These are phyloP conservation scores for Xylaria bambusicola DNA, from an alignment of 495 filamentous ascomycete species.

Conservation along the genomic window DNA sequence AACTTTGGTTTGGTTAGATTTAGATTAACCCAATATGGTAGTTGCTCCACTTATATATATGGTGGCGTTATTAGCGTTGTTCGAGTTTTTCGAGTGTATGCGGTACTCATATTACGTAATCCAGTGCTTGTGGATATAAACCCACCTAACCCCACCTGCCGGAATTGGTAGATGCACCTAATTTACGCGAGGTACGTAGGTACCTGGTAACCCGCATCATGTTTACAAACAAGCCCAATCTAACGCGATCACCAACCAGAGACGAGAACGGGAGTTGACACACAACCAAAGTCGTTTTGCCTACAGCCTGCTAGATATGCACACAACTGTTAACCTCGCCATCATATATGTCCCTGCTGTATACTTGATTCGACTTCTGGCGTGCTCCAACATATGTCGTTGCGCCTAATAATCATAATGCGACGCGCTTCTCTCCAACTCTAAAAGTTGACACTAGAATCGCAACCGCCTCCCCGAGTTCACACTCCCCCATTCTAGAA, in stretches of 20 bases:
- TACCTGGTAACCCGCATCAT: constrained; percentile 17
- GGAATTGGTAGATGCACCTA: too few species aligned
- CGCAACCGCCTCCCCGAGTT: neutral
- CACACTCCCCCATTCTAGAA: neutral
- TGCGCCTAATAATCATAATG: constrained; percentile 2
- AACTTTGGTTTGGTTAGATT: too few species aligned
- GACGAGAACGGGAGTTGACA: neutral
- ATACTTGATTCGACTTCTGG: neutral
- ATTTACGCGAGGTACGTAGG: too few species aligned
- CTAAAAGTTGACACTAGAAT: constrained; percentile 1
- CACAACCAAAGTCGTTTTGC: neutral
- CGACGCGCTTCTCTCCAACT: constrained; percentile 13
- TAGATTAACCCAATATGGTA: too few species aligned
- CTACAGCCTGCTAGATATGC: neutral
- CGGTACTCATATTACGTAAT: too few species aligned
- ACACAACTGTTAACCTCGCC: neutral
- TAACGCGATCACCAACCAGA: constrained; percentile 25
- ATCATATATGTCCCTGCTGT: neutral
- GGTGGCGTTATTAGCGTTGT: too few species aligned
- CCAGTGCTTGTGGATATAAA: too few species aligned
- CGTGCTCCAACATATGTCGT: neutral
- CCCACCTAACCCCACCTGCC: too few species aligned
- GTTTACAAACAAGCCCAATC: constrained; percentile 34
- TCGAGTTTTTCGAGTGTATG: too few species aligned
- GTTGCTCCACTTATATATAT: too few species aligned